Evolutionary conservation across 2,329 filamentous ascomycete genomes (phyloP).

Genomic region (Alternaria alternata): DNA sequence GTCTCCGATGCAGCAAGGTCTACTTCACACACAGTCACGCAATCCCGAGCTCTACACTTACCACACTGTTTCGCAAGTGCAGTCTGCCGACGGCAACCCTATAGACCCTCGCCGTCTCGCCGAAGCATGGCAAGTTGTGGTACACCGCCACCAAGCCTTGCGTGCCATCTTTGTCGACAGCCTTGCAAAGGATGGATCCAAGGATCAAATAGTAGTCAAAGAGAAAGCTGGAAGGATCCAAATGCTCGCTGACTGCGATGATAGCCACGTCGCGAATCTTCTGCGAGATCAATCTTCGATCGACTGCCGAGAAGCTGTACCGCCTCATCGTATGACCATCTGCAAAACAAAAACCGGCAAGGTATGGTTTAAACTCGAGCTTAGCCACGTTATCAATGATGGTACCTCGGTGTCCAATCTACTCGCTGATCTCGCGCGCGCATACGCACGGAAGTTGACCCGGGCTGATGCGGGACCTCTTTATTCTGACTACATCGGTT

Average conservation of each 20-base stretch:
- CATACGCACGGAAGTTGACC: slow-evolving; percentile 55
- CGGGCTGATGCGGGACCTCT: slow-evolving; percentile 47
- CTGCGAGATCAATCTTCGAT: slow-evolving; percentile 33
- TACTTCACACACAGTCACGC: slow-evolving; percentile 42
- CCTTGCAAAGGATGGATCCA: slow-evolving; percentile 41
- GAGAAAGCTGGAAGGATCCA: slow-evolving; percentile 36
- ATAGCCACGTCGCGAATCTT: slow-evolving; percentile 23
- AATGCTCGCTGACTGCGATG: slow-evolving; percentile 34
- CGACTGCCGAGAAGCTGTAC: slow-evolving; percentile 42
- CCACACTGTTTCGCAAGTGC: slow-evolving; percentile 41
- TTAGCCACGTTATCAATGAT: slow-evolving; percentile 62
- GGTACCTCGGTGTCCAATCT: slow-evolving; percentile 61
- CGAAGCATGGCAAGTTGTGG: slow-evolving; percentile 47
- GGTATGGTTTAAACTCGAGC: slow-evolving; percentile 58
- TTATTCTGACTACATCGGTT: slow-evolving; percentile 51
- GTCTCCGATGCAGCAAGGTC: slow-evolving; percentile 44
- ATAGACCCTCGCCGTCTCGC: slow-evolving; percentile 40
- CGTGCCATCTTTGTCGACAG: slow-evolving; percentile 48
- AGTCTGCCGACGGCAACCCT: slow-evolving; percentile 21
- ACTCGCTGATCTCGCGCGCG: slow-evolving; percentile 55
- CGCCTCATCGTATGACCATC: slow-evolving; percentile 58
- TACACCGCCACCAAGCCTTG: slow-evolving; percentile 43
- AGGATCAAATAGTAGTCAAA: slow-evolving; percentile 46
- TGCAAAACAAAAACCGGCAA: slow-evolving; percentile 51
- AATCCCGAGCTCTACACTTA: slow-evolving; percentile 42